Evolutionary conservation across 176 grass and related monocot genomes (phyloP).

Genomic region (Carex parvula): DNA sequence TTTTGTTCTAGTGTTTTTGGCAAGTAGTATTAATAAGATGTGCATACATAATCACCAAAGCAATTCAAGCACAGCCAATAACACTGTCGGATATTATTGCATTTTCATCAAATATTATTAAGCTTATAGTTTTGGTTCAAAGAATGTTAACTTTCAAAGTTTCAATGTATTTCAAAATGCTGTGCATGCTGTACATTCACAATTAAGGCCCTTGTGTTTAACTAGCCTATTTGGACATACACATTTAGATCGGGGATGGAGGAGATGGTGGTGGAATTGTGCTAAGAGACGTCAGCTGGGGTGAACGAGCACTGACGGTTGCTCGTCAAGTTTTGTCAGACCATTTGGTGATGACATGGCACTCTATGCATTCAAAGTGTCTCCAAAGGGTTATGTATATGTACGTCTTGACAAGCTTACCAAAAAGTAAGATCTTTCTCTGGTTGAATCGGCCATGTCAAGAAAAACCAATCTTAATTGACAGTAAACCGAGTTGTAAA

Average conservation of each 20-base stretch:
- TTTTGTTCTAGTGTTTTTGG: not conserved
- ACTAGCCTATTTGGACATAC: not conserved
- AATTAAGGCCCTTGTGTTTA: not conserved
- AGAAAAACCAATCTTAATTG: not conserved
- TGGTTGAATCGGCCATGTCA: not conserved
- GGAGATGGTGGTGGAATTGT: conserved; percentile 69
- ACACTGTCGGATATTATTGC: not conserved
- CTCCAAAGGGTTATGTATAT: conserved; percentile 85
- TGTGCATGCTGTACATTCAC: not conserved
- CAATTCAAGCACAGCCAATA: not conserved
- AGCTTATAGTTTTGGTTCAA: not conserved
- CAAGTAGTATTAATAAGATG: not conserved
- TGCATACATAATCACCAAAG: not conserved
- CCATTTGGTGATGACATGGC: conserved; percentile 59
- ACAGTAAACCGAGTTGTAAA: not conserved
- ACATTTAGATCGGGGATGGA: conserved; percentile 71
- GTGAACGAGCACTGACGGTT: conserved; percentile 45
- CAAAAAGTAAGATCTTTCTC: conserved; percentile 26
- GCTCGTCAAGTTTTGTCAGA: conserved; percentile 52
- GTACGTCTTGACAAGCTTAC: conserved; percentile 80
- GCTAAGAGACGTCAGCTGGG: conserved; percentile 54
- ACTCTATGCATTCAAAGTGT: conserved; percentile 86
- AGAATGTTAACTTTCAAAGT: not conserved
- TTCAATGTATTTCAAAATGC: not conserved
- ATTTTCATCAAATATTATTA: not conserved